phyloP scores from a whole-genome alignment of 345 rosid genomes.

The Camelina hispida region DNA sequence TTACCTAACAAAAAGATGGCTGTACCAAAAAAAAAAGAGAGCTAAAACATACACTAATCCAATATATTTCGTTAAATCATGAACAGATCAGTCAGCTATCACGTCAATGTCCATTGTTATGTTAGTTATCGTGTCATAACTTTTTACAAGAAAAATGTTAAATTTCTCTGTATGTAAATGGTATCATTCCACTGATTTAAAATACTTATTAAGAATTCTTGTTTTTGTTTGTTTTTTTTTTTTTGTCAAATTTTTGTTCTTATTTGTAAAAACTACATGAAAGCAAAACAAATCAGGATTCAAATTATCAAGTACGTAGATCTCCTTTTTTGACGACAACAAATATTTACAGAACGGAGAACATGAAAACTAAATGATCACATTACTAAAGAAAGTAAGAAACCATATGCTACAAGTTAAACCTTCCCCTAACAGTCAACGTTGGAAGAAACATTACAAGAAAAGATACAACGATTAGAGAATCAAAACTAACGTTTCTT shows the following conservation, averaged over 20 bases:
- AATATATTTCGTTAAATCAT: too few relatives aligned
- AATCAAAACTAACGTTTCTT: constrained; percentile 18
- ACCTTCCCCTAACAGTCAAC: not conserved
- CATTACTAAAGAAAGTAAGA: not conserved
- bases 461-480: not conserved
- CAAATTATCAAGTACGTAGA: not conserved
- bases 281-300: not conserved
- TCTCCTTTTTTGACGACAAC: not conserved
- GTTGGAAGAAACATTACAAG: not conserved
- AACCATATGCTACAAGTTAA: not conserved
- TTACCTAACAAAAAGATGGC: too few relatives aligned
- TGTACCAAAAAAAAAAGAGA: too few relatives aligned
- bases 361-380: not conserved
- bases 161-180: too few relatives aligned
- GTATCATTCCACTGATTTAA: not conserved
- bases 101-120: not conserved
- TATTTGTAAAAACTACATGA: not conserved
- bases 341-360: not conserved
- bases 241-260: not conserved
- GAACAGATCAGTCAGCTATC: not conserved
- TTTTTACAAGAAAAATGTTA: too few relatives aligned
- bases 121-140: not conserved
- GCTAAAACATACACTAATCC: too few relatives aligned
- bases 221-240: not conserved
- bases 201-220: too few relatives aligned